These are phyloP conservation scores for Boletus sp. DNA, from an alignment of 768 basidiomycete genomes.

Conservation along the genomic window DNA sequence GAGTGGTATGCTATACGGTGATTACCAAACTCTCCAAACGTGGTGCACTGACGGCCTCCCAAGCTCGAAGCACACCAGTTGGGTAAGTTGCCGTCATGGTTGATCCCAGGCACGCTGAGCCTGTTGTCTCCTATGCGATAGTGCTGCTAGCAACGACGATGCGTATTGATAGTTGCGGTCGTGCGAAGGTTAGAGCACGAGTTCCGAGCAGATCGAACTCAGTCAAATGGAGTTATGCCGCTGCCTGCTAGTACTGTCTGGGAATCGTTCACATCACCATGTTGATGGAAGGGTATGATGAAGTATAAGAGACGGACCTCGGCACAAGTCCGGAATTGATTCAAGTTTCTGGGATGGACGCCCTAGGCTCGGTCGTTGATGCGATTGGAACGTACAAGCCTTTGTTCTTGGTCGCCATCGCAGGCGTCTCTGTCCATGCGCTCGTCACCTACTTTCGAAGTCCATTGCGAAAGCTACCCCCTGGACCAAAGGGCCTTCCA, in stretches of 20 bases:
- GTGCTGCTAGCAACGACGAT: too few species aligned
- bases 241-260: too few species aligned
- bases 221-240: too few species aligned
- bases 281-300: too few species aligned
- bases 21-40: not conserved
- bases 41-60: not conserved
- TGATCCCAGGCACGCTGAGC: too few species aligned
- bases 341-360: not conserved
- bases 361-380: not conserved
- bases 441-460: conserved; percentile 4
- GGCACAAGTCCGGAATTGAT: too few species aligned
- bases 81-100: too few species aligned
- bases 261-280: too few species aligned
- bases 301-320: not conserved
- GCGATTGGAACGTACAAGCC: not conserved
- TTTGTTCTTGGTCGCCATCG: not conserved
- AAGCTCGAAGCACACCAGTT: not conserved
- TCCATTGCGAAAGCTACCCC: conserved; percentile 2
- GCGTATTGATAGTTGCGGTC: not conserved
- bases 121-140: too few species aligned
- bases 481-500: conserved; percentile 5
- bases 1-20: too few species aligned
- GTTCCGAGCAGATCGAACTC: not conserved
- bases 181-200: not conserved
- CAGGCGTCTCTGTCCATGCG: not conserved